phyloP scores from a whole-genome alignment of 805 yeast genomes.

The Starmerella roubikii region DNA sequence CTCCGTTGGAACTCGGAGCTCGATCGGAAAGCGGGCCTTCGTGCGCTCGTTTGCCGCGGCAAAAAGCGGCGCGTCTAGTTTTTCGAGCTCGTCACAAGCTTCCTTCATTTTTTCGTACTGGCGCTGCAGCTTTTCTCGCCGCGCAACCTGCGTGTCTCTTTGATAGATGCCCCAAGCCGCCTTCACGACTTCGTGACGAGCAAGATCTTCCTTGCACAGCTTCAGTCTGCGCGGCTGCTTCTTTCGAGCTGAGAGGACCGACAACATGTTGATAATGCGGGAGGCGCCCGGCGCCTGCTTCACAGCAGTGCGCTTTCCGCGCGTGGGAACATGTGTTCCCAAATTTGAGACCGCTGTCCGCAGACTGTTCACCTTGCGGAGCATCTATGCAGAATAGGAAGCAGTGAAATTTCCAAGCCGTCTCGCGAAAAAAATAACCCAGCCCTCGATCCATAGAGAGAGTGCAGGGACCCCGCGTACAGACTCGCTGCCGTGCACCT shows the following conservation, averaged over 20 bases:
- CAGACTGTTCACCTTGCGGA: conserved; percentile 1
- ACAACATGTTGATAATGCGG: conserved; percentile 44
- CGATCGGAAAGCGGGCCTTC: conserved; percentile 61
- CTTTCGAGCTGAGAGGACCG: conserved; percentile 74
- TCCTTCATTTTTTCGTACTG: conserved; percentile 54
- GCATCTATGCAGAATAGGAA: no score
- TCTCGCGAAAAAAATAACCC: no score
- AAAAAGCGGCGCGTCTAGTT: conserved; percentile 38
- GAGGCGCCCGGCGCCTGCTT: conserved; percentile 36
- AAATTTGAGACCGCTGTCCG: conserved; percentile 1
- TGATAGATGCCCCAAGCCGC: conserved; percentile 67
- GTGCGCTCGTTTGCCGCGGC: conserved; percentile 44
- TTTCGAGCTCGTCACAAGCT: conserved; percentile 57
- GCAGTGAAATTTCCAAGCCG: no score
- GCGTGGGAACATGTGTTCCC: conserved; percentile 8
- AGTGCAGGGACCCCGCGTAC: no score
- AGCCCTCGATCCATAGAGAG: no score
- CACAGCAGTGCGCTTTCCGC: conserved; percentile 39
- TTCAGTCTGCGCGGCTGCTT: conserved; percentile 76
- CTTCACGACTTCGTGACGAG: conserved; percentile 70
- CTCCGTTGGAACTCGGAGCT: conserved; percentile 77
- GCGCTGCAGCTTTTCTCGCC: conserved; percentile 26
- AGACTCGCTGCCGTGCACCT: no score
- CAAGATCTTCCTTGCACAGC: conserved; percentile 62
- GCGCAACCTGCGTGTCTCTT: conserved; percentile 36